Conservation (phyloP, 176 grass and related monocot species). For the Carex parvula region DNA sequence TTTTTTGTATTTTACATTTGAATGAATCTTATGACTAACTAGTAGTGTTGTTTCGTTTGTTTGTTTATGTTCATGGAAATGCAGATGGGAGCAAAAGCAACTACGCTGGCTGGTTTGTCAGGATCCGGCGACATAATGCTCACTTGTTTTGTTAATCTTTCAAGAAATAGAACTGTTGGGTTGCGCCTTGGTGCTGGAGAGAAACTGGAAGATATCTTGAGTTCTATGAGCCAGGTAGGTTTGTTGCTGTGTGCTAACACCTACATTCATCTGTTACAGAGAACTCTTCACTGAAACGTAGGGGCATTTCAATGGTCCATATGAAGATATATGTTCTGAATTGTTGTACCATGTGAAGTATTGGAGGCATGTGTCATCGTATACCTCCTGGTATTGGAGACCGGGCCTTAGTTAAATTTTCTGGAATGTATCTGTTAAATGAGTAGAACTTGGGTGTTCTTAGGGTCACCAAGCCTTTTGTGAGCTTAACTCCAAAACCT, state of each 20-base stretch:
- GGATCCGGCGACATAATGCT: slow-evolving; percentile 96
- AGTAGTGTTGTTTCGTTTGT: neutral
- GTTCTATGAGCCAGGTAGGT: slow-evolving; percentile 84
- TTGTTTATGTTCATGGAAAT: neutral
- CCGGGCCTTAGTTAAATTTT: neutral
- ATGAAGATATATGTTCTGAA: neutral
- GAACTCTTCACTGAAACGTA: neutral
- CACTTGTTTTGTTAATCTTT: slow-evolving; percentile 96
- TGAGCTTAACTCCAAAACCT: too few species aligned
- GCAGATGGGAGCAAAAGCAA: slow-evolving; percentile 93
- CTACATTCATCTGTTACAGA: neutral
- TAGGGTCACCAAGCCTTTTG: too few species aligned
- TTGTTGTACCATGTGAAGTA: slow-evolving; percentile 11
- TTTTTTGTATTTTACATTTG: neutral
- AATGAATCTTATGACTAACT: neutral
- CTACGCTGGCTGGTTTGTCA: slow-evolving; percentile 88
- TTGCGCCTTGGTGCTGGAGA: slow-evolving; percentile 82
- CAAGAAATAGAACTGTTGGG: slow-evolving; percentile 88
- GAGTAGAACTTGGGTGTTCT: too few species aligned
- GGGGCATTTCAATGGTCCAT: neutral
- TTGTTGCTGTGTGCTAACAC: neutral
- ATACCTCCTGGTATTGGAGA: neutral
- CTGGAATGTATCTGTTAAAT: neutral
- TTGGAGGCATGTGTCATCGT: neutral
- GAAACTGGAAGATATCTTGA: slow-evolving; percentile 70